Base-by-base conservation (phyloP, 2,329 filamentous ascomycete species). In the Penicillium sp. region DNA sequence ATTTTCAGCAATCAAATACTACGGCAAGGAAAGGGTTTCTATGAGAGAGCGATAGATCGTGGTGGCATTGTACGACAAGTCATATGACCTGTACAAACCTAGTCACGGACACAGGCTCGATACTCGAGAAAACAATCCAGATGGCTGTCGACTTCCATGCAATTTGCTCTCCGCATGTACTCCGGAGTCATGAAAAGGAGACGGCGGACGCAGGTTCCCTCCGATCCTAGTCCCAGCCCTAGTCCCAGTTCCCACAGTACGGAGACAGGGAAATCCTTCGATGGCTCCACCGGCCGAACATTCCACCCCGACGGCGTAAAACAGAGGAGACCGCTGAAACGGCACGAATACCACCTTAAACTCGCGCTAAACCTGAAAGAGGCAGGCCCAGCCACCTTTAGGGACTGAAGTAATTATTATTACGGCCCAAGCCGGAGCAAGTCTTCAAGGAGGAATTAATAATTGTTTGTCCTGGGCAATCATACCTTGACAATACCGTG, bases 231-330 rank as follows among this genome's bases (percentile, higher is more conserved):
- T 27, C 24, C 6, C 24, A 27, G 24, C 24, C 24, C 24, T 27
- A 27, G 24, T 27, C 24, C 24, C 22, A 22, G 22, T 22, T 22
- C 22, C 22, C 6, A 27, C 6, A 27, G 24, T 24, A 24, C 22
- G 4, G 22, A 4, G 3, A 5, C 43, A 47, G 41, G 54, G 50
- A 14, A 10, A 31, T 43, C 13, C 55, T 59, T 57, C 62, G 52
- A 52, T 44, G 58, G 58, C 60, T 66, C 66, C 66, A 68, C 66
- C 61, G 59, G 61, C 22, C 56, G 66, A 68, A 68, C 62, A 65
- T 68, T 68, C 66, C 57, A 66, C 57, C 51, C 51, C 51, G 60
- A 61, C 54, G 59, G 59, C 60, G 50, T 14, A 24, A 24, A 60
- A 60, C 33, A 43, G 49, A 27, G 19, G 24, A 52, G 7, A 52